A percentile compares a stretch with the other conserved stretches of the same genome.
Evolutionary conservation across 169 alveolate species (phyloP).

Genomic region (Eimeria zaria): DNA sequence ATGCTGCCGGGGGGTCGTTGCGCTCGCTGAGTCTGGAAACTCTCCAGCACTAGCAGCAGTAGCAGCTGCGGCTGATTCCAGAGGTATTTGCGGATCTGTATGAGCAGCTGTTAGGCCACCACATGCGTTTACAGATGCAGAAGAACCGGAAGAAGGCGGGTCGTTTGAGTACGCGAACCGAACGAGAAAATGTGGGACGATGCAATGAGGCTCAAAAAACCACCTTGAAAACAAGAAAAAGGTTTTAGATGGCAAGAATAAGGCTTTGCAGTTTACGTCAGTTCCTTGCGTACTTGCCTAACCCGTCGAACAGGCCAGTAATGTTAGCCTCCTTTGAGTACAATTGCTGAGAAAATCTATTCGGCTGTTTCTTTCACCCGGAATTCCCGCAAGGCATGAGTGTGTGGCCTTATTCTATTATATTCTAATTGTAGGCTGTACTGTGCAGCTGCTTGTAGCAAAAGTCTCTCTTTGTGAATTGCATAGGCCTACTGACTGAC

Average conservation of each 20-base stretch:
- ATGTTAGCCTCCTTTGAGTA: not conserved
- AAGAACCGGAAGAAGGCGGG: not conserved
- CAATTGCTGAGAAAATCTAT: not conserved
- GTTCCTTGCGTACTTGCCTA: not conserved
- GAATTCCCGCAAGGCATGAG: not conserved
- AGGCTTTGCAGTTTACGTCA: not conserved
- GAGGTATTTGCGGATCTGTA: not conserved
- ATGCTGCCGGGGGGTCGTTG: constrained; percentile 2
- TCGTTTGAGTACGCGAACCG: constrained; percentile 47
- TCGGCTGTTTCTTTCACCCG: not conserved
- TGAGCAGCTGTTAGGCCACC: not conserved
- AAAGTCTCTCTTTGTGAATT: not conserved
- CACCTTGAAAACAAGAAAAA: constrained; percentile 5
- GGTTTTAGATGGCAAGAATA: not conserved
- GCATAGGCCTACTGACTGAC: not conserved
- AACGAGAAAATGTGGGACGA: constrained; percentile 65
- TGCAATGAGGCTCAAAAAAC: constrained; percentile 66
- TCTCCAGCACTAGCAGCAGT: not conserved
- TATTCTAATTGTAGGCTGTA: not conserved
- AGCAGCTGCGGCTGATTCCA: not conserved
- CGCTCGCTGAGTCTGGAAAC: not conserved
- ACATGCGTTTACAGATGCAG: not conserved
- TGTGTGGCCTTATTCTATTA: not conserved
- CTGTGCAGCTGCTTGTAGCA: not conserved
- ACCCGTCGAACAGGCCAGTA: not conserved